Conservation (phyloP, 495 filamentous ascomycete species). For the Xylaria bambusicola region DNA sequence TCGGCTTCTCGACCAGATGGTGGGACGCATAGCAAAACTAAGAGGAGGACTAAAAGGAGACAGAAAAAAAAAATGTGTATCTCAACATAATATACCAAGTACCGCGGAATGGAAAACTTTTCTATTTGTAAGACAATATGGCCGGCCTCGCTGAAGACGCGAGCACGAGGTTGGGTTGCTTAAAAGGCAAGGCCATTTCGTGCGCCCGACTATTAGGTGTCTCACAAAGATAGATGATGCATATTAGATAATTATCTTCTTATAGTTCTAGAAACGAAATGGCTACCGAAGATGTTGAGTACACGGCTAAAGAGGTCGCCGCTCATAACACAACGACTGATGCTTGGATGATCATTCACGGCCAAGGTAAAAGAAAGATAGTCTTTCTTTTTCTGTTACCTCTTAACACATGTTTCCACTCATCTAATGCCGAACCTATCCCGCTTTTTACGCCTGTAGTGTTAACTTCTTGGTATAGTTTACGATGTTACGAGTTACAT, state of each 20-base stretch:
- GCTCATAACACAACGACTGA: slow-evolving; percentile 58
- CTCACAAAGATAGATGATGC: not conserved
- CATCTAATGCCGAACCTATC: no score
- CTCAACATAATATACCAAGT: no score
- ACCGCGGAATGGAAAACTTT: no score
- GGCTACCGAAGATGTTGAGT: slow-evolving; percentile 25
- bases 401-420: no score
- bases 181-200: not conserved
- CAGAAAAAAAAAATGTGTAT: no score
- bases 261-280: not conserved
- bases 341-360: slow-evolving; percentile 60
- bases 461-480: slow-evolving; percentile 37
- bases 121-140: not conserved
- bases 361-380: slow-evolving; percentile 51
- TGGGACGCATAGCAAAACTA: no score
- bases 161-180: not conserved
- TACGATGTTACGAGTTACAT: slow-evolving; percentile 62
- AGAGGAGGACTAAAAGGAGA: no score
- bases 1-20: no score
- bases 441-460: not conserved
- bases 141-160: not conserved
- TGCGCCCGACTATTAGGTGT: not conserved
- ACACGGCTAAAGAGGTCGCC: slow-evolving; percentile 49
- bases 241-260: not conserved
- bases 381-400: no score